Conservation (phyloP, 108 stramenopile species). For the Skeletonema potamos region DNA sequence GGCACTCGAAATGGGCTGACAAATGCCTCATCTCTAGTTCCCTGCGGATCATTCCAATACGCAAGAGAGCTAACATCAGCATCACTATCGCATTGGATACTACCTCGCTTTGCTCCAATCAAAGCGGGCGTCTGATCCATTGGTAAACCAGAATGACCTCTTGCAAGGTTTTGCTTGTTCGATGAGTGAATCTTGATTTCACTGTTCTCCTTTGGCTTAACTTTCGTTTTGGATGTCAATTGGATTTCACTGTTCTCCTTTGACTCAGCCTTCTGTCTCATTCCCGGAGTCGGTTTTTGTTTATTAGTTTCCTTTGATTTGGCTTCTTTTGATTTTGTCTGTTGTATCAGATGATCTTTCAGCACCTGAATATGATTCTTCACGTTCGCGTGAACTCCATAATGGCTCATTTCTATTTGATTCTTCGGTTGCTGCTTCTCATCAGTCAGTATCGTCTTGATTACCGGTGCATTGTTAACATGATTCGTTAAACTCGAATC, state of each 20-base stretch:
- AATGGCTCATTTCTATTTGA: constrained; percentile 15
- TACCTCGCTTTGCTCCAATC: constrained; percentile 70
- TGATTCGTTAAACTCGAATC: not conserved
- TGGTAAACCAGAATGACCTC: constrained; percentile 72
- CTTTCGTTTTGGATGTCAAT: not conserved
- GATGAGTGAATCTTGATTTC: not conserved
- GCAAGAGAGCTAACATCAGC: constrained; percentile 56
- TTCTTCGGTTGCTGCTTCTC: not conserved
- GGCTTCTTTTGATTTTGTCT: not conserved
- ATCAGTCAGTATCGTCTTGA: constrained; percentile 3
- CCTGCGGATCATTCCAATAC: constrained; percentile 85
- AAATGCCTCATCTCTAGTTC: constrained; percentile 61
- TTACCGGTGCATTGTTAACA: constrained; percentile 7
- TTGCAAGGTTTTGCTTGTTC: constrained; percentile 40
- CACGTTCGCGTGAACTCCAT: constrained; percentile 40
- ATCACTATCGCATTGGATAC: constrained; percentile 56
- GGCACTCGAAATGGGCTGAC: constrained; percentile 59
- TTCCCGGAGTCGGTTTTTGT: not conserved
- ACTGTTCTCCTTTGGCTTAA: too few species aligned
- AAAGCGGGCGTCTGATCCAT: constrained; percentile 77
- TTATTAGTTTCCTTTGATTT: not conserved
- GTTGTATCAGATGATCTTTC: constrained; percentile 18
- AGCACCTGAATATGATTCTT: constrained; percentile 17
- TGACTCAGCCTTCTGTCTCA: not conserved
- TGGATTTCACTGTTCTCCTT: not conserved